Conservation (phyloP, 768 basidiomycete genomes). For the Tulasnella sp. region DNA sequence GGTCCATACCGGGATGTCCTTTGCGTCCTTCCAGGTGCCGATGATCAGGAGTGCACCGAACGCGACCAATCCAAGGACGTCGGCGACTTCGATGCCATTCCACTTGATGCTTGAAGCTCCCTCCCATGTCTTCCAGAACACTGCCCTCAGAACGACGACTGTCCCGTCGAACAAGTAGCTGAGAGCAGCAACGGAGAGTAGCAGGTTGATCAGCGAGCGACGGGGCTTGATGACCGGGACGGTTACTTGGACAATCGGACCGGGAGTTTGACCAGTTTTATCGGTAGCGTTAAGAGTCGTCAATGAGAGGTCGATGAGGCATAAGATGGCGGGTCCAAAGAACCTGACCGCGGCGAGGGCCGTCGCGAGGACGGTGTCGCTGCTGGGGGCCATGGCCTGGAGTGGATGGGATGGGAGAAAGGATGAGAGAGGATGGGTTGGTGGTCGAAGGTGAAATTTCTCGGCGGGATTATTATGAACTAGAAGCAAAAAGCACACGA, state of each 20-base stretch:
- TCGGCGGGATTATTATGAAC: constrained; percentile 3
- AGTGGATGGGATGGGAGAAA: constrained; percentile 16
- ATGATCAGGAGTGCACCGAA: constrained; percentile 73
- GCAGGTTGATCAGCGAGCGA: constrained; percentile 68
- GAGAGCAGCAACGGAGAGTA: constrained; percentile 69
- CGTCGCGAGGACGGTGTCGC: constrained; percentile 24
- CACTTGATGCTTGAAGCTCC: constrained; percentile 44
- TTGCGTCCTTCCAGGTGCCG: constrained; percentile 78
- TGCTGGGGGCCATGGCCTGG: constrained; percentile 23
- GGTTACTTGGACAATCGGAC: constrained; percentile 48
- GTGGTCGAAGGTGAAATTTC: constrained; percentile 28
- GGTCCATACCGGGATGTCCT: constrained; percentile 70
- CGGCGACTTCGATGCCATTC: constrained; percentile 37
- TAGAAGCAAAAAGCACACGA: constrained; percentile 29
- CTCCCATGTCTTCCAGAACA: constrained; percentile 70
- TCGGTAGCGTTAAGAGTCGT: constrained; percentile 38
- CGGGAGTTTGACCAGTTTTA: constrained; percentile 47
- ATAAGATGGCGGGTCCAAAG: constrained; percentile 67
- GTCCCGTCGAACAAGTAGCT: constrained; percentile 80
- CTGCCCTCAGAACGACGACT: constrained; percentile 64
- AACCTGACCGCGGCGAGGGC: constrained; percentile 64
- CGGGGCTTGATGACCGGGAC: constrained; percentile 59
- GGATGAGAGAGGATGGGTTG: constrained; percentile 20
- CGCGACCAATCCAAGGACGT: constrained; percentile 68
- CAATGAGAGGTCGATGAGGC: constrained; percentile 65